Base-by-base conservation (phyloP, 768 basidiomycete genomes). In the Tephrocybe rancida region DNA sequence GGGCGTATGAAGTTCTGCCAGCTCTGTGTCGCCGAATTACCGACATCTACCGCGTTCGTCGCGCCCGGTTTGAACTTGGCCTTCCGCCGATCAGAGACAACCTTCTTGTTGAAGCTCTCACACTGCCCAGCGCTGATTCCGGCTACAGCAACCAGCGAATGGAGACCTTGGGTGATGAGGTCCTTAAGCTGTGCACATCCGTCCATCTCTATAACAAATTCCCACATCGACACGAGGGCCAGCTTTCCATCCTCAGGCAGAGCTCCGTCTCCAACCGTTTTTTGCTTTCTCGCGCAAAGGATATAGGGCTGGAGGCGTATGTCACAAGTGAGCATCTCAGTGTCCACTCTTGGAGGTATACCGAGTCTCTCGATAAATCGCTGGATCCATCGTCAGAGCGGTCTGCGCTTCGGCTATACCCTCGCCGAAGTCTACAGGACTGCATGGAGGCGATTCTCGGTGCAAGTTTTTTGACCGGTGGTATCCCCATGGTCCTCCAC, bases 371-470 rank as follows among this genome's bases (percentile, higher is more conserved):
- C 2, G 73, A 74, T 9, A 73, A 73, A 16, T 67, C 68, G 46
- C 52, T 44, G 43, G 50, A 53, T 30, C 42, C 52, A n/a, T 47
- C 51, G 39, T 57, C 65, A 9, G 43, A 38, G 19, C 69, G 77
- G 41, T 69, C 54, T 41, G 74, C 74, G n/a, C 58, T 48, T 48
- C 78, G 87, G 30, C 68, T 69, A 32, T 81, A 85, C 52, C 83
- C 87, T 3, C 78, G 90, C 24, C 72, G 90, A 51, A 85, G 88
- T 61, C 68, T 95, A 57, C 90, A 92, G 63, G 93, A 95, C 63
- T 92, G 88, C 63, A 90, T 93, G 85, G 94, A 95, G 65, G 88
- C 94, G 0, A 76, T 84, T 5, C 71, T 95, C 3, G 94, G 92
- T 10, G 92, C 90, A 2, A 82, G 83, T 24, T 94, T 87, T 59